Conservation (phyloP, 192 early-diverging fungal species). For the Backusella luteola region DNA sequence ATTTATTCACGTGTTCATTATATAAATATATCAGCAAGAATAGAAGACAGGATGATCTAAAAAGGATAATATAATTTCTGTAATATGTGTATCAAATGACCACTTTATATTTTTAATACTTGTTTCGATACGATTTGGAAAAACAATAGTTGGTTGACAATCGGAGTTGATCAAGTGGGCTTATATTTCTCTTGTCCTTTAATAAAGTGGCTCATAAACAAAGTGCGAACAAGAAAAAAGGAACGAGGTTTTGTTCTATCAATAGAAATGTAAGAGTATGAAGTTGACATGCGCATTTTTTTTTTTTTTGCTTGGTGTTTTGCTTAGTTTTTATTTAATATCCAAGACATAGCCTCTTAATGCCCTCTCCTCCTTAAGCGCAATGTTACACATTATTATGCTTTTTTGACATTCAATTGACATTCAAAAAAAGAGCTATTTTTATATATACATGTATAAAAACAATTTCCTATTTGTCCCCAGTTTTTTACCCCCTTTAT, state of each 20-base stretch:
- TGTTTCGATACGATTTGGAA: background rate
- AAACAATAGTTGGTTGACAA: background rate
- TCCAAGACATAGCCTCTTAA: background rate
- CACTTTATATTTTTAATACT: background rate
- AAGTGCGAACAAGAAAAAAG: background rate
- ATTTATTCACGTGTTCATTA: background rate
- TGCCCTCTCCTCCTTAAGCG: background rate
- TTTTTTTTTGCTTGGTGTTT: background rate
- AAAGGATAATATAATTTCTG: background rate
- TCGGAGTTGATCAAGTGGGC: background rate
- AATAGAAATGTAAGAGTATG: background rate
- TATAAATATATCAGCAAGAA: background rate
- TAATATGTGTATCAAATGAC: background rate
- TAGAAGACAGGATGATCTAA: background rate
- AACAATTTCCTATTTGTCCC: background rate
- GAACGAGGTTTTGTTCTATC: background rate
- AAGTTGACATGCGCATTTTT: background rate
- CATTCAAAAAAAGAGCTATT: background rate
- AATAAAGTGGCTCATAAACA: background rate
- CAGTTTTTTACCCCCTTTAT: background rate
- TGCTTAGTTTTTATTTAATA: background rate
- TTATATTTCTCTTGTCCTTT: background rate
- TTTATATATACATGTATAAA: background rate
- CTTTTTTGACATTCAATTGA: constrained; percentile 5
- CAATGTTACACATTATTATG: background rate